Evolutionary conservation across 2,329 filamentous ascomycete genomes (phyloP), one percentile per base, ranked within the genome.

Genomic region (Aspergillus puulaauensis): DNA sequence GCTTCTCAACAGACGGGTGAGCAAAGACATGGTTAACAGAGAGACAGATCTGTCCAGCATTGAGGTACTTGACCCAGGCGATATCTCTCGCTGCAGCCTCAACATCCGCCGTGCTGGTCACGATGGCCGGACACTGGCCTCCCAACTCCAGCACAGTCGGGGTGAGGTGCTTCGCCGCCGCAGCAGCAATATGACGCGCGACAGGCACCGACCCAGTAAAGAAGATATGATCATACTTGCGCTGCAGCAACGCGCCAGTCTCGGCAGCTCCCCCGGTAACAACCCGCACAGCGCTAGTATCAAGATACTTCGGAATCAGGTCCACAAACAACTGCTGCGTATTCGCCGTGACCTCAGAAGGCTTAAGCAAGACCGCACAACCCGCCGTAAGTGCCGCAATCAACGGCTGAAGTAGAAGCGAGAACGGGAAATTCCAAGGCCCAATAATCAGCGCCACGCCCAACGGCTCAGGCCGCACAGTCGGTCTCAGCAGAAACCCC

Each of bases 361-460:
- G 80, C 62, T 82, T 82, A 27, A 82, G 55, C 31, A 57, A 5
- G 8, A 75, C 69, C 27, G 70, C 67, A 49, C 68, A 72, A 6
- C 79, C 79, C 1, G 79, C 78, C 2, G 77, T 71, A 17, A 80
- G 77, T 15, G 78, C 78, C 15, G 73, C 75, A 23, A 80, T 58
- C 37, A 78, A 62, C 19, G 78, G 77, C 53, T 74, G 69, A 0
- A 80, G 49, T 0, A 71, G 56, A 3, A 78, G 65, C 3, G 72
- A 59, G 50, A 80, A 64, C 1, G 79, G 79, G 17, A 75, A 80
- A 57, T 82, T 81, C 79, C 78, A 81, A 2, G 78, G 70, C 0
- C 75, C 74, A 21, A 82, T 76, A 43, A 81, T 73, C 9, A 82
- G 70, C 0, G 71, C 69, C 1, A 80, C 73, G 6, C 79, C 79